Base-by-base conservation (phyloP, 2,329 filamentous ascomycete species). In the Fusarium agapanthi region DNA sequence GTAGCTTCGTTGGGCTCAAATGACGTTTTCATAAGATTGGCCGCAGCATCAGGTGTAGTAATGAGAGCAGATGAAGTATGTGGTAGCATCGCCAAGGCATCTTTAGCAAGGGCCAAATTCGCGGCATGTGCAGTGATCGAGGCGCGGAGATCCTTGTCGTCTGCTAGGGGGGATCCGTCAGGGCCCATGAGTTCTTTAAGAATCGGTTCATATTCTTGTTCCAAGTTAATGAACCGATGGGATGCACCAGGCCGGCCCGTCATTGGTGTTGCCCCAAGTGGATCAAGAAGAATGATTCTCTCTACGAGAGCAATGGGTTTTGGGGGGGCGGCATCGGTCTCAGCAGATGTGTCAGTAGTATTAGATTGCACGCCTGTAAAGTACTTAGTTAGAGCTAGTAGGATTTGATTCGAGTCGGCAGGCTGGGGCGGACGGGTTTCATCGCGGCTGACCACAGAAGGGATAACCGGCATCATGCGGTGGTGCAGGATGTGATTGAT, bases 231-330 rank as follows among this genome's bases (percentile, higher is more conserved):
- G 79, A 98, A 98, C 40, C 84, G 78, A 61, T 85, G 84, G 37
- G 79, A 79, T 26, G 80, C 76, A 6, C 79, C 79, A 6, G 80
- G 78, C 30, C 79, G 80, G 10, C 80, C 80, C 76, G 87, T 80
- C 66, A 93, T 86, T 0, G 96, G 96, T 50, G 95, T 94, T 1
- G 95, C 95, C 7, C 96, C 96, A 0, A 95, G 83, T 1, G 93
- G 91, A 80, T 99, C 96, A 12, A 99, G 86, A 34, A 99, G 85
- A 69, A 99, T 97, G 45, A 99, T 86, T 40, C 95, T 89, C 79
- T 98, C 95, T 11, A 99, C 83, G 0, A 88, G 88, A 2, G 91
- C 88, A 67, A 89, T 82, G 35, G 87, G 86, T 61, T 83, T 83
- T 5, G 86, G 79, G 54, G 78, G 78, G 60, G 76, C 75, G 53